These are phyloP conservation scores for Monosporozyma siamensis DNA, from an alignment of 805 yeast genomes.

Conservation along the genomic window DNA sequence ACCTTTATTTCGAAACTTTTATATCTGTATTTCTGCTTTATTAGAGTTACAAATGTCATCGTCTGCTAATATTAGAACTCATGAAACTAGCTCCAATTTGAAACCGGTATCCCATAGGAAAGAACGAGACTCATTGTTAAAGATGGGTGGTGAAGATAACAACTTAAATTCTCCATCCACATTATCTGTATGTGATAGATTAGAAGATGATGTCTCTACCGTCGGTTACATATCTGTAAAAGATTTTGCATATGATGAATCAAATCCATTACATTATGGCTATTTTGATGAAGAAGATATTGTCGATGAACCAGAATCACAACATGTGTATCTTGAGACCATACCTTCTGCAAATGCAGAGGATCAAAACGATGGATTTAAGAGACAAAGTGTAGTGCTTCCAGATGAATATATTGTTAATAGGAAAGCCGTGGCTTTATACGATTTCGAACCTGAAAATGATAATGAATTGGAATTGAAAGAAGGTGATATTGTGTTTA, in stretches of 20 bases:
- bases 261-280: slow-evolving; percentile 67
- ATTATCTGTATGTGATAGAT: neutral
- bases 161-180: neutral
- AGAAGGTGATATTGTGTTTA: slow-evolving; percentile 79
- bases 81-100: neutral
- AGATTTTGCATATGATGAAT: slow-evolving; percentile 72
- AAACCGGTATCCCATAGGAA: slow-evolving; percentile 1
- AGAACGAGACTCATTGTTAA: neutral
- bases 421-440: slow-evolving; percentile 70
- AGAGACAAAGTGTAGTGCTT: slow-evolving; percentile 27
- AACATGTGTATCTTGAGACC: slow-evolving; percentile 4
- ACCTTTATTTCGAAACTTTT: too few species aligned
- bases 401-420: slow-evolving; percentile 34
- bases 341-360: slow-evolving; percentile 3
- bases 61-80: neutral
- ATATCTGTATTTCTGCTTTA: too few species aligned
- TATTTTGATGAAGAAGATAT: slow-evolving; percentile 27
- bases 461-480: slow-evolving; percentile 75
- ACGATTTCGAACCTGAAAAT: slow-evolving; percentile 86
- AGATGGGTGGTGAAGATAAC: neutral
- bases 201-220: slow-evolving; percentile 4
- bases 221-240: slow-evolving; percentile 43
- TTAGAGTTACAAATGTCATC: neutral
- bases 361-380: slow-evolving; percentile 13
- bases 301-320: slow-evolving; percentile 7